Evolutionary conservation across 768 basidiomycete genomes (phyloP).

Genomic region (Boletus edulis): DNA sequence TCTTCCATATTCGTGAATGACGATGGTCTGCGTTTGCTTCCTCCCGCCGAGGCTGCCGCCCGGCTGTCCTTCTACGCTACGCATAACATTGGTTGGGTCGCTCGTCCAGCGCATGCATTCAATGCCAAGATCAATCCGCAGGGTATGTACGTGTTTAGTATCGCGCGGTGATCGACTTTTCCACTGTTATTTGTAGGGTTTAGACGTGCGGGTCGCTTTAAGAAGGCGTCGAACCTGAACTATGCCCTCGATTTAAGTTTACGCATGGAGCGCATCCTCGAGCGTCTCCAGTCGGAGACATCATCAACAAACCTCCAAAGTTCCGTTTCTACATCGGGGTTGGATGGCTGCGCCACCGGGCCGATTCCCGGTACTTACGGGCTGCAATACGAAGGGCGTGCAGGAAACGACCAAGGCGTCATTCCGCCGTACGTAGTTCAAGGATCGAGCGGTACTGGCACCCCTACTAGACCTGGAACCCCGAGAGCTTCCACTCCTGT

Average conservation of each 20-base stretch:
- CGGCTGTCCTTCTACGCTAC: conserved; percentile 54
- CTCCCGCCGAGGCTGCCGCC: conserved; percentile 42
- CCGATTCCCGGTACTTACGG: conserved; percentile 49
- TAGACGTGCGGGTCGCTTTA: conserved; percentile 74
- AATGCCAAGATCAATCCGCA: conserved; percentile 46
- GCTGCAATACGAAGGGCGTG: conserved; percentile 62
- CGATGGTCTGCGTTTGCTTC: conserved; percentile 56
- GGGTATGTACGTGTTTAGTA: conserved; percentile 33
- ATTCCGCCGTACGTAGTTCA: conserved; percentile 18
- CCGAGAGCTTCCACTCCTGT: conserved; percentile 17
- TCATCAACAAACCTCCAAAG: conserved; percentile 20
- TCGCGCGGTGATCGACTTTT: conserved; percentile 35
- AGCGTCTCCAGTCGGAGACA: conserved; percentile 27
- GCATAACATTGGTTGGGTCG: conserved; percentile 59
- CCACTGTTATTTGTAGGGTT: conserved; percentile 16
- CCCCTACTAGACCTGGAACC: conserved; percentile 26
- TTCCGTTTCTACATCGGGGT: conserved; percentile 22
- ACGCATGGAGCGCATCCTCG: conserved; percentile 32
- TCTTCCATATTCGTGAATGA: conserved; percentile 60
- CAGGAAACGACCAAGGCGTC: conserved; percentile 54
- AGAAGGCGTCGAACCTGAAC: conserved; percentile 94
- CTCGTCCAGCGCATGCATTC: conserved; percentile 49
- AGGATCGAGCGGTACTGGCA: conserved; percentile 21
- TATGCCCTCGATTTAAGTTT: conserved; percentile 55
- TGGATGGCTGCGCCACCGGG: conserved; percentile 23